Evolutionary conservation across 2,329 filamentous ascomycete genomes (phyloP).

Genomic region (Colletotrichum tropicale): DNA sequence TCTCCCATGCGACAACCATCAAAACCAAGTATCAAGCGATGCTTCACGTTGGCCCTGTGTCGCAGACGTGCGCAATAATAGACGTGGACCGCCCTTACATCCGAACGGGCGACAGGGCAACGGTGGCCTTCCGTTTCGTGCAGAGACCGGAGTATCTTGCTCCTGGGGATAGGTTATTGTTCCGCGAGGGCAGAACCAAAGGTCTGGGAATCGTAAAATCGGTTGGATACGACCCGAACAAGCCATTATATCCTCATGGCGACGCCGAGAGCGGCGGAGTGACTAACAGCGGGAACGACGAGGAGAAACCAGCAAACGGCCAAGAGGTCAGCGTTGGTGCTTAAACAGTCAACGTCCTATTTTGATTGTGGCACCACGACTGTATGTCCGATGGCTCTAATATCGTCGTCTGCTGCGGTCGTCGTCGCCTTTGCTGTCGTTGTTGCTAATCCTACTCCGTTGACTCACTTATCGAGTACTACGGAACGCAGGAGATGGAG

Average conservation of each 20-base stretch:
- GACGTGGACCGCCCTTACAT: slow-evolving; percentile 97
- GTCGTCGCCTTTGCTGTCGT: background rate
- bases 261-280: background rate
- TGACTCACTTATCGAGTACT: background rate
- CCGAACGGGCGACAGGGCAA: slow-evolving; percentile 90
- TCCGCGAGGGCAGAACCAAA: slow-evolving; percentile 94
- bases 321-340: slow-evolving; percentile 13
- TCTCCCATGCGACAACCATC: slow-evolving; percentile 96
- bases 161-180: slow-evolving; percentile 86
- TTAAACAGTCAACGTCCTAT: background rate
- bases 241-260: slow-evolving; percentile 41
- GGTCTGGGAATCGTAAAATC: slow-evolving; percentile 93
- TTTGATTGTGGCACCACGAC: background rate
- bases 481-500: rapidly evolving
- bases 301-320: background rate
- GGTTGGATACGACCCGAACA: slow-evolving; percentile 79
- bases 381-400: background rate
- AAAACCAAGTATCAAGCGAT: slow-evolving; percentile 97
- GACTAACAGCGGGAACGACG: background rate
- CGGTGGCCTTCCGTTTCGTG: slow-evolving; percentile 92
- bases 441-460: background rate
- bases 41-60: slow-evolving; percentile 94
- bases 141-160: slow-evolving; percentile 92
- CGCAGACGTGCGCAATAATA: slow-evolving; percentile 95
- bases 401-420: background rate